phyloP scores from a whole-genome alignment of 139 green algal genomes.

The Coelastrella sp. region DNA sequence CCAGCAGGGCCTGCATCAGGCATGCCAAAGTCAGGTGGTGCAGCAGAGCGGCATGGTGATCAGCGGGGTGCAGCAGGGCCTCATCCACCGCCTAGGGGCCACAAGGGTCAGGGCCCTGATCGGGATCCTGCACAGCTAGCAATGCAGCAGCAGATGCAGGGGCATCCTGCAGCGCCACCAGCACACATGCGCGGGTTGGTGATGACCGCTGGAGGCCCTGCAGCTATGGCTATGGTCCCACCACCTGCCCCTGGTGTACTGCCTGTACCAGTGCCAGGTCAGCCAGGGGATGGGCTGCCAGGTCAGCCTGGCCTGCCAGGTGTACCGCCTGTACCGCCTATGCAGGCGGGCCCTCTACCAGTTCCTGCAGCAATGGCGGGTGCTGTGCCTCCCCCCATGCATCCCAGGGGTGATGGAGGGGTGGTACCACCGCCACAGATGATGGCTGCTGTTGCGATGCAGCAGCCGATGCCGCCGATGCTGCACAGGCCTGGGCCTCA shows the following conservation, averaged over 20 bases:
- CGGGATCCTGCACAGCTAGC: neutral
- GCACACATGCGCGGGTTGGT: neutral
- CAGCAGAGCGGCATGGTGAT: neutral
- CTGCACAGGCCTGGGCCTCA: neutral
- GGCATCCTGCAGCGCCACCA: neutral
- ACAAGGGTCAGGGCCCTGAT: neutral
- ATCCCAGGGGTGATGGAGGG: neutral
- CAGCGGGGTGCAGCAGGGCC: neutral
- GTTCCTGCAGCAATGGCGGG: slow-evolving; percentile 1
- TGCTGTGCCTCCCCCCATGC: neutral
- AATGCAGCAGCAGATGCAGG: slow-evolving; percentile 5
- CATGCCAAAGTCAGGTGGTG: neutral
- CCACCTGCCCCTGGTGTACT: neutral
- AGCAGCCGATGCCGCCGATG: slow-evolving; percentile 26
- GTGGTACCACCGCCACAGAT: neutral
- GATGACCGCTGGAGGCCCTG: neutral
- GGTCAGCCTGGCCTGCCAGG: neutral
- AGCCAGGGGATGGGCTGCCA: neutral
- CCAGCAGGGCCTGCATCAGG: neutral
- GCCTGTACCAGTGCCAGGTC: neutral
- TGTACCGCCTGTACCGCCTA: neutral
- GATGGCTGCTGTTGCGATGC: neutral
- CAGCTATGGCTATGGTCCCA: neutral
- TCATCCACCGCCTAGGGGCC: neutral
- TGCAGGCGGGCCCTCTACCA: neutral